These are phyloP conservation scores for Sporobolomyces phaffii DNA, from an alignment of 768 basidiomycete genomes.

Conservation along the genomic window DNA sequence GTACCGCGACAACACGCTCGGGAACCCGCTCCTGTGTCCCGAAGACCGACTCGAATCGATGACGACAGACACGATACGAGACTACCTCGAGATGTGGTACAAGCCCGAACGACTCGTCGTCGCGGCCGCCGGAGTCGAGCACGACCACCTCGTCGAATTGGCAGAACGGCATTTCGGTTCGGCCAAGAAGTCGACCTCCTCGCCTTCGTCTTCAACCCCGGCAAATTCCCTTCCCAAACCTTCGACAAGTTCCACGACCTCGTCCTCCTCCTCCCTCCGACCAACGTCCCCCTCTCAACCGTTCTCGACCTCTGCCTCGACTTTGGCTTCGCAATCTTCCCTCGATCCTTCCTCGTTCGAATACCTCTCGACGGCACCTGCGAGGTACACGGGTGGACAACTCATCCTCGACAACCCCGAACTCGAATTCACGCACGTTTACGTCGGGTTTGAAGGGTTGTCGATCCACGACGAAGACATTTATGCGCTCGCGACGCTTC, in stretches of 20 bases:
- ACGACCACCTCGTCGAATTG: constrained; percentile 79
- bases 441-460: constrained; percentile 84
- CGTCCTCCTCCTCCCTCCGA: too few relatives aligned
- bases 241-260: constrained; percentile 48
- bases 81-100: constrained; percentile 74
- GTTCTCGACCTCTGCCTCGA: too few relatives aligned
- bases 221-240: background rate
- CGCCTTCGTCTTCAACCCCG: background rate
- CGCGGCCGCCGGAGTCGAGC: constrained; percentile 85
- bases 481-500: constrained; percentile 86
- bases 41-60: constrained; percentile 70
- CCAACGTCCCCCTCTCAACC: too few relatives aligned
- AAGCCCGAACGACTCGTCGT: constrained; percentile 90
- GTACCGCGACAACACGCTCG: constrained; percentile 67
- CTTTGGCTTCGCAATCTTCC: constrained; percentile 40
- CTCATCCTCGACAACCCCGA: constrained; percentile 55
- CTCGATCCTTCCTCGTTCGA: constrained; percentile 37
- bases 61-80: constrained; percentile 57
- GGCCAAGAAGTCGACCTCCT: constrained; percentile 47
- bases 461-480: constrained; percentile 87
- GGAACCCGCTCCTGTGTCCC: constrained; percentile 85
- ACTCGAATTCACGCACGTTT: constrained; percentile 82
- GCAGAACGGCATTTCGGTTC: constrained; percentile 76
- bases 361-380: constrained; percentile 45
- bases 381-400: constrained; percentile 75